A percentile compares a stretch with the other conserved stretches of the same genome.
Evolutionary conservation across 164 flowering plant species (phyloP).

Genomic region (Saururus chinensis): DNA sequence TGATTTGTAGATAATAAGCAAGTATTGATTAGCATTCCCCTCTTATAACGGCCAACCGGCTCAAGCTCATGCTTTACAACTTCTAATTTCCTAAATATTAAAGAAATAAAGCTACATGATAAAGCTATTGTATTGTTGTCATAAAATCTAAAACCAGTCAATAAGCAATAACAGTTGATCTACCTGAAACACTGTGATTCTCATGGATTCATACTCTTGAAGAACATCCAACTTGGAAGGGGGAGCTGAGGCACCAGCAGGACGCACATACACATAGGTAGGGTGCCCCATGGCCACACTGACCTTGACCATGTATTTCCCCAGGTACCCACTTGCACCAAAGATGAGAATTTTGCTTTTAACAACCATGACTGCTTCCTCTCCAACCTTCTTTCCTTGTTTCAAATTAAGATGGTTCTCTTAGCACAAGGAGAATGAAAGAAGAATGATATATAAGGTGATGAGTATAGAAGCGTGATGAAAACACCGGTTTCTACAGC

Average conservation of each 20-base stretch:
- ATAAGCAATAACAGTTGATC: background rate
- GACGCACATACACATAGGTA: slow-evolving; percentile 26
- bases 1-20: slow-evolving; percentile 2
- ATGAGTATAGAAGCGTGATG: too few relatives aligned
- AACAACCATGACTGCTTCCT: slow-evolving; percentile 3
- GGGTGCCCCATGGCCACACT: slow-evolving; percentile 5
- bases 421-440: too few relatives aligned
- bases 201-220: slow-evolving; percentile 20
- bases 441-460: too few relatives aligned
- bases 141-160: background rate
- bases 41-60: too few relatives aligned
- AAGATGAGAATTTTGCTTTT: slow-evolving; percentile 24
- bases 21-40: too few relatives aligned
- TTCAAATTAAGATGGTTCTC: too few relatives aligned
- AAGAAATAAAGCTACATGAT: too few relatives aligned
- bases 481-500: too few relatives aligned
- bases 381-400: background rate
- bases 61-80: background rate
- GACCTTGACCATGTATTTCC: slow-evolving; percentile 16
- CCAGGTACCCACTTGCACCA: slow-evolving; percentile 37
- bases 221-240: slow-evolving; percentile 10
- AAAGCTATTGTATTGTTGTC: too few relatives aligned
- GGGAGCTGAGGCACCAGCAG: slow-evolving; percentile 6
- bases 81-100: too few relatives aligned
- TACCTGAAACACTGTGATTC: slow-evolving; percentile 24